phyloP scores from a whole-genome alignment of 139 green algal genomes.

The Klebsormidium nitens region DNA sequence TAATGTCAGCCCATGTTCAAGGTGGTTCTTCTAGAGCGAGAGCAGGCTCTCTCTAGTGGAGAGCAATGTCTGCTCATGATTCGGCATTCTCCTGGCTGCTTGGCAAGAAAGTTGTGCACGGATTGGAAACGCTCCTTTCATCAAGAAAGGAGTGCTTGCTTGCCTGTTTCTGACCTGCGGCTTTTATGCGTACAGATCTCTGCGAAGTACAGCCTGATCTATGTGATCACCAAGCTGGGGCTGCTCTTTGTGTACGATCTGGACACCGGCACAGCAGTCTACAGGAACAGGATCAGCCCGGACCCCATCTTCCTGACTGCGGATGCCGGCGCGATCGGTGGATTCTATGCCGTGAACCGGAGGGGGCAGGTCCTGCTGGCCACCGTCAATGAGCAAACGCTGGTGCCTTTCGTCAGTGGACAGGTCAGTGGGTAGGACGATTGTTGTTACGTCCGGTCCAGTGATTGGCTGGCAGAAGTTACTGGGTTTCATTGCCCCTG shows the following conservation, averaged over 20 bases:
- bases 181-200: no score
- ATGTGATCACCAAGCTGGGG: conserved; percentile 96
- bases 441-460: no score
- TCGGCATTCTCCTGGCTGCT: neutral
- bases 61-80: neutral
- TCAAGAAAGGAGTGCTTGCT: no score
- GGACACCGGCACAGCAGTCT: conserved; percentile 90
- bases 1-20: no score
- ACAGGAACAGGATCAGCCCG: conserved; percentile 89
- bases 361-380: conserved; percentile 81
- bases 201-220: conserved; percentile 82
- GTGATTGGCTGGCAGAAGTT: no score
- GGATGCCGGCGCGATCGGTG: conserved; percentile 62
- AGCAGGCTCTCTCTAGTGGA: no score
- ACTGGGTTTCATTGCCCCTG: no score
- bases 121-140: no score
- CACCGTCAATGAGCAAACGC: conserved; percentile 84
- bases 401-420: conserved; percentile 90
- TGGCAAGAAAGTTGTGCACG: no score
- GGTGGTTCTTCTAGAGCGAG: no score
- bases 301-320: conserved; percentile 95
- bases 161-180: no score
- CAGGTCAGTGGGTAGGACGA: conserved; percentile 34
- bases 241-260: conserved; percentile 99
- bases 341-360: conserved; percentile 91